Evolutionary conservation across 176 grass and related monocot species (phyloP).

Genomic region (Oryza brachyantha): DNA sequence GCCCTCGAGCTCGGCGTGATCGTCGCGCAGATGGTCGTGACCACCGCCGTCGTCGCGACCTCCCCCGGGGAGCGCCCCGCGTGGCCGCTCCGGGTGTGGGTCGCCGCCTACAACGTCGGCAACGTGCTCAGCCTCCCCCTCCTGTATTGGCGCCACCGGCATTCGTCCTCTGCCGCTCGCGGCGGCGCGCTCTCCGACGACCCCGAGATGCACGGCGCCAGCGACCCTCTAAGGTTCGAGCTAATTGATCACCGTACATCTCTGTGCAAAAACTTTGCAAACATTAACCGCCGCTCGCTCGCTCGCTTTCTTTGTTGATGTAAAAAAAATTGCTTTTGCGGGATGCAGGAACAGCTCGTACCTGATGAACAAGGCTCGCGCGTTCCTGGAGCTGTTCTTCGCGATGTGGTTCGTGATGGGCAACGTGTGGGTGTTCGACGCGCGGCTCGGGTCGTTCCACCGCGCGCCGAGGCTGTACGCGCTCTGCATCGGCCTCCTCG

Average conservation of each 20-base stretch:
- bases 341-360: slow-evolving; percentile 49
- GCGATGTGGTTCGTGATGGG: slow-evolving; percentile 99
- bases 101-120: slow-evolving; percentile 73
- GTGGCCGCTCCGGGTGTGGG: slow-evolving; percentile 91
- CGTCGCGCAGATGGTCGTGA: slow-evolving; percentile 53
- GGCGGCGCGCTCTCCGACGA: slow-evolving; percentile 24
- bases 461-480: slow-evolving; percentile 70
- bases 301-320: neutral
- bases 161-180: slow-evolving; percentile 29
- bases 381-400: slow-evolving; percentile 91
- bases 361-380: slow-evolving; percentile 82
- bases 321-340: neutral
- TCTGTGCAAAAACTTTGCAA: neutral
- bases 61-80: slow-evolving; percentile 63
- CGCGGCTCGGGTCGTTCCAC: slow-evolving; percentile 67
- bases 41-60: slow-evolving; percentile 44
- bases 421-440: slow-evolving; percentile 98
- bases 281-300: neutral
- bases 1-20: slow-evolving; percentile 61
- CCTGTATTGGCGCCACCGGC: slow-evolving; percentile 80
- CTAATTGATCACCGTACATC: neutral
- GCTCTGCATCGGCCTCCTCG: slow-evolving; percentile 74
- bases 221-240: slow-evolving; percentile 50
- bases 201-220: slow-evolving; percentile 52
- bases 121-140: slow-evolving; percentile 94